Evolutionary conservation across 495 filamentous ascomycete species (phyloP), one percentile per base, ranked within the genome.

Genomic region (Tuber magnatum): DNA sequence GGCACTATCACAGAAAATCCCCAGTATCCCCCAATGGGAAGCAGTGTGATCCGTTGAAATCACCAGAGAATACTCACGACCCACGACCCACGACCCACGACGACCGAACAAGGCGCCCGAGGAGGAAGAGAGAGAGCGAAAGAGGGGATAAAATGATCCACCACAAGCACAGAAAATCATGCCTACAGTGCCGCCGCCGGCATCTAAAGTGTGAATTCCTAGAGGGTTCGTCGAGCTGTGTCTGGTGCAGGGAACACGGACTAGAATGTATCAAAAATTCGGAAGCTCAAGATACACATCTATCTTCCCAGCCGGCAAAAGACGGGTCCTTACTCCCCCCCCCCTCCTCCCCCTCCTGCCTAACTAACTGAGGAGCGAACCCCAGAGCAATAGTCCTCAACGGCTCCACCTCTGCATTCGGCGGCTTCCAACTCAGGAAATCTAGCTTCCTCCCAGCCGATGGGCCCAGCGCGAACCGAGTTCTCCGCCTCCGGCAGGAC

Each of bases 161-260:
- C 72, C 72, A 78, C 43, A 79, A 79, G 74, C 75, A 75, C 9
- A 75, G 76, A 78, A 78, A 77, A 41, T 79, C 77, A 18, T 79
- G 77, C 38, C 75, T 79, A 18, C 75, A 78, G 72, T 79, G 77
- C 56, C 72, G 77, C 7, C 77, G 76, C 72, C 76, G 77, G 12
- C 77, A 79, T n/a, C 75, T 79, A 46, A 79, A 79, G 44, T 79
- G 77, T 22, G 77, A 75, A 3, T 35, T 79, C 46, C 72, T 69
- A 3, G 77, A 79, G 20, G 69, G 77, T 41, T 78, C 75, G 12
- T 75, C 72, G 14, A 78, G 75, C 39, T 79, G 77, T 22, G 71
- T 78, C 56, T 79, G 77, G 75, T 79, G 77, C 24, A 72, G 74
- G 51, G 72, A 75, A 69, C 77, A 78, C 70, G 77, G 77, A 5